phyloP scores from a whole-genome alignment of 192 early-diverging fungal species.

The Chytriomyces sp. region DNA sequence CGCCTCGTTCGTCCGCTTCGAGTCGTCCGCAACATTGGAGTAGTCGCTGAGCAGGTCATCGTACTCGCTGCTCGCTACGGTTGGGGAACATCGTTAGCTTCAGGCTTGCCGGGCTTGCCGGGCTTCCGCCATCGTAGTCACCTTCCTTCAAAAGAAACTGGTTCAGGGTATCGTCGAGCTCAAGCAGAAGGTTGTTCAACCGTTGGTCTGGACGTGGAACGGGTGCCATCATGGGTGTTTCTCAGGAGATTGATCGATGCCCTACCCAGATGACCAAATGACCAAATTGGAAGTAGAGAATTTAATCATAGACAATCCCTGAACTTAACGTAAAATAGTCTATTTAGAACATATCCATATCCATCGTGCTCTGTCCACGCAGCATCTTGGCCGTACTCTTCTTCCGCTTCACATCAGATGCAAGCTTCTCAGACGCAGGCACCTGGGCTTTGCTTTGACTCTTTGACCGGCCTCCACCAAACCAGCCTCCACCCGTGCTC shows the following conservation, averaged over 20 bases:
- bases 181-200: neutral
- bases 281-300: neutral
- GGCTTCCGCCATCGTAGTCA: neutral
- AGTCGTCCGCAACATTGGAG: no score
- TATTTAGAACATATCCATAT: neutral
- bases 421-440: neutral
- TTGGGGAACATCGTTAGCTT: neutral
- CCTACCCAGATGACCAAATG: neutral
- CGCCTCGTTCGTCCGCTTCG: no score
- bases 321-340: neutral
- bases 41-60: neutral
- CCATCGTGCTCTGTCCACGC: neutral
- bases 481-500: neutral
- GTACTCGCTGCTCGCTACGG: neutral
- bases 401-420: neutral
- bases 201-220: neutral
- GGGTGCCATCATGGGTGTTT: neutral
- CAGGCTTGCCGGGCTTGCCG: neutral
- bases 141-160: neutral
- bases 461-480: neutral
- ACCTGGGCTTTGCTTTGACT: neutral
- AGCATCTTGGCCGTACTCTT: neutral
- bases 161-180: neutral
- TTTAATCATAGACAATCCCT: neutral
- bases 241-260: neutral